These are phyloP conservation scores for Iris macrosiphon DNA, from an alignment of 106 monocot species.

Conservation along the genomic window DNA sequence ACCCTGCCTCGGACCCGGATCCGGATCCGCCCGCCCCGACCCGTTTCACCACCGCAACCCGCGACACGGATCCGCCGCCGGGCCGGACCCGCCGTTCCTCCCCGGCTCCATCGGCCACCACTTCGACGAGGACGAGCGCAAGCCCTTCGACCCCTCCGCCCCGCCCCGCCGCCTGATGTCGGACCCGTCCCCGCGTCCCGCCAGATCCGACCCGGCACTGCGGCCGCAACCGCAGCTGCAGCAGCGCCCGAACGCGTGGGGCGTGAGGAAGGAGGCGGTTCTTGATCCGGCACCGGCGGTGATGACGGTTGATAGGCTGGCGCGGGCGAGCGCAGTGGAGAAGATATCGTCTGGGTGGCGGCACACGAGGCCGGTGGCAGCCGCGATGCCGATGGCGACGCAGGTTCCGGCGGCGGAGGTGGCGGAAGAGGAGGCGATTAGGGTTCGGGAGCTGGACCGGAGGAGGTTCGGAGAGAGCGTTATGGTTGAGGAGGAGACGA, in stretches of 20 bases:
- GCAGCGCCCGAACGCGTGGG: constrained; percentile 35
- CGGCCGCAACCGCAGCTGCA: constrained; percentile 1
- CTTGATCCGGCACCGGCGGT: constrained; percentile 1
- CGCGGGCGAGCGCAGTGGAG: constrained; percentile 91
- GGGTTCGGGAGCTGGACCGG: constrained; percentile 16
- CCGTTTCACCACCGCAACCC: constrained; percentile 25
- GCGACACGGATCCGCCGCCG: constrained; percentile 51
- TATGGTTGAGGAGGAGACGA: constrained; percentile 15
- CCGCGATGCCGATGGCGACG: constrained; percentile 2
- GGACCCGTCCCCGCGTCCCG: neutral
- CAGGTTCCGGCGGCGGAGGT: constrained; percentile 29
- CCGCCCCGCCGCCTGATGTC: constrained; percentile 6
- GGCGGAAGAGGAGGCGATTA: no score
- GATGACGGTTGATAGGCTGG: constrained; percentile 47
- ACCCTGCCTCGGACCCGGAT: constrained; percentile 7
- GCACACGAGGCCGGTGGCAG: constrained; percentile 38
- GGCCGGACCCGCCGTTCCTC: constrained; percentile 43
- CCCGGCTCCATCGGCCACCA: constrained; percentile 50
- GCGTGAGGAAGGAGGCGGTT: constrained; percentile 37
- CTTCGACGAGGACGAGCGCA: constrained; percentile 99
- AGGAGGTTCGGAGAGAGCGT: constrained; percentile 9
- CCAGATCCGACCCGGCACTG: constrained; percentile 15
- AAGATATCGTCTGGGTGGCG: constrained; percentile 81
- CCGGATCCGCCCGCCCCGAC: constrained; percentile 20
- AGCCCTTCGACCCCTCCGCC: constrained; percentile 74